Percentiles rank a stretch among this genome's conserved stretches.
phyloP scores from a whole-genome alignment of 768 basidiomycete species.

The Tylopilus felleus region DNA sequence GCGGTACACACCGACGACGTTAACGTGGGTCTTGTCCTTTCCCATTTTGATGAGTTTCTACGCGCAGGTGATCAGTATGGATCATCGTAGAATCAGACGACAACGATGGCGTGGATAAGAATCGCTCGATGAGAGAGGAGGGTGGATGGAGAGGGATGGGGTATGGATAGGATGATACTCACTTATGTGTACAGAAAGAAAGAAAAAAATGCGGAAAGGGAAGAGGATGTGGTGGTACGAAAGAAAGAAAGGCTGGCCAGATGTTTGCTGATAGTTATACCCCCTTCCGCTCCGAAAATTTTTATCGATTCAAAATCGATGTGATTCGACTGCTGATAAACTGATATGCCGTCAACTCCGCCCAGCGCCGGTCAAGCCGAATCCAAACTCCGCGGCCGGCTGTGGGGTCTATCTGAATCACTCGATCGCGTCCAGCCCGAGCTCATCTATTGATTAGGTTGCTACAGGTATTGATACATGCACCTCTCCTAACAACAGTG shows the following conservation, averaged over 20 bases:
- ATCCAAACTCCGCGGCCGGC: constrained; percentile 14
- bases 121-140: constrained; percentile 10
- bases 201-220: constrained; percentile 26
- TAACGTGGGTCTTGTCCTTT: constrained; percentile 95
- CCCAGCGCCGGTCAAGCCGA: constrained; percentile 25
- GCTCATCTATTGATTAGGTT: neutral
- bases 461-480: constrained; percentile 12
- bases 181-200: constrained; percentile 43
- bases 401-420: no score
- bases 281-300: constrained; percentile 47
- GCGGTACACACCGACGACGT: constrained; percentile 83
- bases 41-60: constrained; percentile 77
- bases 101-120: constrained; percentile 17
- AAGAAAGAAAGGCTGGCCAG: constrained; percentile 33
- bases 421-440: neutral
- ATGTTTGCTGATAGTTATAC: constrained; percentile 62
- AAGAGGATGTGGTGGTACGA: constrained; percentile 36
- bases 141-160: constrained; percentile 18
- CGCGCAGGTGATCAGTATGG: constrained; percentile 12
- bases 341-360: constrained; percentile 47
- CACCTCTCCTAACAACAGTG: constrained; percentile 1
- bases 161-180: constrained; percentile 28
- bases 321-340: constrained; percentile 47
- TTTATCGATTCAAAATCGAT: constrained; percentile 68
- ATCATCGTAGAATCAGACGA: constrained; percentile 26